Evolutionary conservation across 805 yeast species (phyloP).

Genomic region (Myxozyma melibiosi): DNA sequence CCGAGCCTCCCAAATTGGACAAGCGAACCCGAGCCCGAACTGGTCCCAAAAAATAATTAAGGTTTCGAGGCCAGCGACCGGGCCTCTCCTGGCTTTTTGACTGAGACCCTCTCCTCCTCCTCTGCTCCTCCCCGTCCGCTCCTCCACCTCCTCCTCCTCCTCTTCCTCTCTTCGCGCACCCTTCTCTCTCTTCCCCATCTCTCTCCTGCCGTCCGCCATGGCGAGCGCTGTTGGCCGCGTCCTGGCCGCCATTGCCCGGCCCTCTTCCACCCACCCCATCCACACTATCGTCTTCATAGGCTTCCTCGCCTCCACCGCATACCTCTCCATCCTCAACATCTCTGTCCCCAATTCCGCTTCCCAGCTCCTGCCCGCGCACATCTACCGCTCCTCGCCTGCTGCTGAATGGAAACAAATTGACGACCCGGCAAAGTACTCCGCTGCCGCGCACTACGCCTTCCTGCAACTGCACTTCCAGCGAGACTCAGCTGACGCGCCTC

Average conservation of each 20-base stretch:
- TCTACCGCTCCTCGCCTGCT: slow-evolving; percentile 45
- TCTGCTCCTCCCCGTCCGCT: background rate
- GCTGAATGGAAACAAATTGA: slow-evolving; percentile 55
- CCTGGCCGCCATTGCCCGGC: slow-evolving; percentile 26
- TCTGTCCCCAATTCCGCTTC: slow-evolving; percentile 40
- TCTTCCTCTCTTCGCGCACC: background rate
- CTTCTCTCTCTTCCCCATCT: background rate
- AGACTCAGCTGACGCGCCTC: slow-evolving; percentile 43
- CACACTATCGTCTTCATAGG: slow-evolving; percentile 77
- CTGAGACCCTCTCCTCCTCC: background rate
- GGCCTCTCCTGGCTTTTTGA: background rate
- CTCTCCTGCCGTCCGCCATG: slow-evolving; percentile 11
- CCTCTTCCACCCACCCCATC: slow-evolving; percentile 58
- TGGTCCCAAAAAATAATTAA: background rate
- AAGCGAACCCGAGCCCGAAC: slow-evolving; percentile 9
- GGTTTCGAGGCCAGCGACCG: too few relatives aligned
- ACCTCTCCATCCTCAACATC: slow-evolving; percentile 59
- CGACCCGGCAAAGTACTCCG: slow-evolving; percentile 46
- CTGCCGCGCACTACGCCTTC: slow-evolving; percentile 52
- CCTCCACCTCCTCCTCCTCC: slow-evolving; percentile 2
- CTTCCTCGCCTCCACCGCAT: slow-evolving; percentile 75
- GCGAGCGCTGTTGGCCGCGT: slow-evolving; percentile 21
- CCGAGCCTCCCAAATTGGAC: background rate
- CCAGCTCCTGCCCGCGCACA: slow-evolving; percentile 31
- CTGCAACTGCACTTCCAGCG: slow-evolving; percentile 63